Evolutionary conservation across 2,329 filamentous ascomycete genomes (phyloP).

Genomic region (Arachnomyces sp.): DNA sequence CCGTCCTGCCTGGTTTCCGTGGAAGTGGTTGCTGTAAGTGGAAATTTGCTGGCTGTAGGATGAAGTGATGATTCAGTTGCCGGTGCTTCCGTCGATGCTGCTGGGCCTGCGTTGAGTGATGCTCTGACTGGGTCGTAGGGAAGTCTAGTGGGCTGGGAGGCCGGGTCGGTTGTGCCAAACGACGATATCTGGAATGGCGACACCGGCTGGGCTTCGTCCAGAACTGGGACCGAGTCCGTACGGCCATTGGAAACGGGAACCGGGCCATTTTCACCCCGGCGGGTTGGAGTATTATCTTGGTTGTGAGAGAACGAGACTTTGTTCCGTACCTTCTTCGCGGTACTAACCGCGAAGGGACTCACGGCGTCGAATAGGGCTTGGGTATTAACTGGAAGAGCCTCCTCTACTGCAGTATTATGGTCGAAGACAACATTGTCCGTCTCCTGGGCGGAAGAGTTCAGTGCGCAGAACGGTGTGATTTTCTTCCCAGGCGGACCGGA

Average conservation of each 20-base stretch:
- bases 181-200: conserved; percentile 4
- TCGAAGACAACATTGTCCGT: conserved; percentile 2
- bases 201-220: background rate
- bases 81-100: too few species aligned
- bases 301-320: background rate
- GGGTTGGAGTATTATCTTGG: background rate
- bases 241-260: too few species aligned
- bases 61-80: too few species aligned
- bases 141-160: background rate
- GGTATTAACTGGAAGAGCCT: conserved; percentile 28
- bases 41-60: background rate
- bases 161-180: too few species aligned
- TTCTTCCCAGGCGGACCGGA: conserved; percentile 12
- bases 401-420: conserved; percentile 9
- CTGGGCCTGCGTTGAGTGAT: too few species aligned
- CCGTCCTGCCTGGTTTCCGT: conserved; percentile 20
- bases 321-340: conserved; percentile 20
- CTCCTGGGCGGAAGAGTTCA: conserved; percentile 13
- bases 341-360: conserved; percentile 32
- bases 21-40: conserved; percentile 1
- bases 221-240: background rate
- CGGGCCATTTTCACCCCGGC: too few species aligned
- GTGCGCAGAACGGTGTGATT: conserved; percentile 24
- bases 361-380: conserved; percentile 34
- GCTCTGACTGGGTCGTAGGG: too few species aligned